Percentiles rank a stretch among this genome's conserved stretches.
These are phyloP conservation scores for Nectriaceae sp. DNA, from an alignment of 2,329 filamentous ascomycete genomes.

Conservation along the genomic window DNA sequence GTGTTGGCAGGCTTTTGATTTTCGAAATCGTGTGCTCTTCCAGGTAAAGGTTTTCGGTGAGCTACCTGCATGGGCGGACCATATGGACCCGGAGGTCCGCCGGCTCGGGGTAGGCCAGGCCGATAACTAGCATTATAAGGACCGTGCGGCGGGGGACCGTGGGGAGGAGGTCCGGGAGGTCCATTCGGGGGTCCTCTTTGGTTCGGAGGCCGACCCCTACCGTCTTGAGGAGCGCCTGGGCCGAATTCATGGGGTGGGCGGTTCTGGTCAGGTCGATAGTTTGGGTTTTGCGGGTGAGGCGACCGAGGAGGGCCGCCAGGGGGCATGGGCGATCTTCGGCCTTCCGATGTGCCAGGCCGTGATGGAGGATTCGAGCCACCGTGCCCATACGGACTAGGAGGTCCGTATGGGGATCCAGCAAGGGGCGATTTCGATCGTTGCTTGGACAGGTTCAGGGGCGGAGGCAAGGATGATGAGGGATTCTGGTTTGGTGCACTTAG, in stretches of 20 bases:
- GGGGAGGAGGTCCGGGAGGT: conserved; percentile 21
- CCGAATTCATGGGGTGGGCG: conserved; percentile 17
- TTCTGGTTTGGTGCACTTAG: conserved; percentile 42
- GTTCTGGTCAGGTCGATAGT: conserved; percentile 28
- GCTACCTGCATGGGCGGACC: conserved; percentile 23
- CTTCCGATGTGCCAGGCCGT: conserved; percentile 34
- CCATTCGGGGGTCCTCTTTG: conserved; percentile 12
- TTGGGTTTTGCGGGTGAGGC: conserved; percentile 31
- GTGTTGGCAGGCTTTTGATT: conserved; percentile 22
- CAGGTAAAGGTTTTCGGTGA: conserved; percentile 33
- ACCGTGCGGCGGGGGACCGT: conserved; percentile 20
- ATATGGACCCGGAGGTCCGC: conserved; percentile 24
- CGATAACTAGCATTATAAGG: conserved; percentile 21
- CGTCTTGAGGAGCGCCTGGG: conserved; percentile 20
- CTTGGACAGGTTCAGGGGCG: conserved; percentile 42
- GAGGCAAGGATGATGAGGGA: conserved; percentile 40
- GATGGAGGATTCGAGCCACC: conserved; percentile 33
- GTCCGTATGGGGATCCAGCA: conserved; percentile 36
- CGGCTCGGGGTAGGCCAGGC: conserved; percentile 19
- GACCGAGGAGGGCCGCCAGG: conserved; percentile 30
- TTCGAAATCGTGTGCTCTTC: conserved; percentile 21
- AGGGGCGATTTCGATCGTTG: conserved; percentile 49
- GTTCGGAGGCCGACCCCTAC: conserved; percentile 17
- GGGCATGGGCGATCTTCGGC: conserved; percentile 32
- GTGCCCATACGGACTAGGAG: conserved; percentile 34